phyloP scores from a whole-genome alignment of 176 grass and related monocot species.

The Oryza coarctata region DNA sequence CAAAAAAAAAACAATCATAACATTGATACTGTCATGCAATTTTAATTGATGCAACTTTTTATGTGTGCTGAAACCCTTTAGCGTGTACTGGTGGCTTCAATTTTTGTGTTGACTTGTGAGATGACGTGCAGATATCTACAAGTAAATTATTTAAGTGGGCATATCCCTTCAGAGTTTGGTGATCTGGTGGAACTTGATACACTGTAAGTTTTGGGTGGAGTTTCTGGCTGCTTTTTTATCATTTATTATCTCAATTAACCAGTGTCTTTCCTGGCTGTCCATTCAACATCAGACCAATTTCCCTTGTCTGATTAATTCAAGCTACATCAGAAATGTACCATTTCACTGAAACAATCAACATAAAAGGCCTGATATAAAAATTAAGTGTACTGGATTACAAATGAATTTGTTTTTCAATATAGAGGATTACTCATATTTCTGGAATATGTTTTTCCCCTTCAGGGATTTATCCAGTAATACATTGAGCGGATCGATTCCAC shows the following conservation, averaged over 20 bases:
- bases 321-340: neutral
- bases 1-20: neutral
- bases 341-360: neutral
- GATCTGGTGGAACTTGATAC: conserved; percentile 71
- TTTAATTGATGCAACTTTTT: conserved; percentile 20
- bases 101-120: conserved; percentile 37
- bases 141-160: conserved; percentile 94
- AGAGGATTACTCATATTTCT: neutral
- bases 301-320: neutral
- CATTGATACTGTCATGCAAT: neutral
- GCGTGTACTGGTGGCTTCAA: neutral
- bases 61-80: neutral
- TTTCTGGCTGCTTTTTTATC: conserved; percentile 2
- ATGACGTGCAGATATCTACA: conserved; percentile 70
- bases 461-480: conserved; percentile 98
- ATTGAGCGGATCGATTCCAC: conserved; percentile 82
- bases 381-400: neutral
- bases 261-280: conserved; percentile 21
- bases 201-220: conserved; percentile 61
- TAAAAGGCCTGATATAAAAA: neutral
- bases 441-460: conserved; percentile 20
- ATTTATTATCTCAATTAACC: neutral
- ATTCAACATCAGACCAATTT: conserved; percentile 11
- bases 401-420: neutral
- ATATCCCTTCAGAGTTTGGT: conserved; percentile 83